A percentile compares a stretch with the other conserved stretches of the same genome.
These are phyloP conservation scores for Rhizopogon roseolus DNA, from an alignment of 768 basidiomycete species.

Conservation along the genomic window DNA sequence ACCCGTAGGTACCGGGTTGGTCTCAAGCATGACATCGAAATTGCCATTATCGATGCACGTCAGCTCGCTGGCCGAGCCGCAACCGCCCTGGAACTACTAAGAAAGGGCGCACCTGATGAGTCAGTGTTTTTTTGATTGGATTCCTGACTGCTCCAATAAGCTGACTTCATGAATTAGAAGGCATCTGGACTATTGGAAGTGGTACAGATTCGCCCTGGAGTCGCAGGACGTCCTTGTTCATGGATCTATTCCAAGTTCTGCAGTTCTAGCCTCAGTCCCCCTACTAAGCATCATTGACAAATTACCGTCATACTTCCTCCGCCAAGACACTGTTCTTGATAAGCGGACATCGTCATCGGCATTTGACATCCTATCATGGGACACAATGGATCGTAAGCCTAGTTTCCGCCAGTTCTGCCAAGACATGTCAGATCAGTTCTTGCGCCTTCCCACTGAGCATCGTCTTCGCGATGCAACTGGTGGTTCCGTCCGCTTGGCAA, in stretches of 20 bases:
- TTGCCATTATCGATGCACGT: conserved; percentile 71
- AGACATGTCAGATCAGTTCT: conserved; percentile 60
- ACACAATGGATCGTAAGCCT: conserved; percentile 52
- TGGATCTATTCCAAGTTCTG: conserved; percentile 59
- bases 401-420: conserved; percentile 70
- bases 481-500: conserved; percentile 62
- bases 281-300: conserved; percentile 58
- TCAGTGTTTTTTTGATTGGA: conserved; percentile 28
- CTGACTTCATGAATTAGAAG: conserved; percentile 34
- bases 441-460: conserved; percentile 47
- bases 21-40: conserved; percentile 72
- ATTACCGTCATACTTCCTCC: conserved; percentile 68
- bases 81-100: conserved; percentile 62
- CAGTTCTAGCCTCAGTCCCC: conserved; percentile 67
- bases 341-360: conserved; percentile 23
- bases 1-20: conserved; percentile 66
- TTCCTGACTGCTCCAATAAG: neutral
- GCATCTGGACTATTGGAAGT: conserved; percentile 64
- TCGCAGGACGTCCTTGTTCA: conserved; percentile 73
- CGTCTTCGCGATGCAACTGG: conserved; percentile 63
- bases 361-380: conserved; percentile 44
- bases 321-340: conserved; percentile 25
- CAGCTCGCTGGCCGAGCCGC: conserved; percentile 52
- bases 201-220: conserved; percentile 71
- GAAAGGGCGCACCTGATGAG: conserved; percentile 49